phyloP scores from a whole-genome alignment of 164 flowering plant genomes.

The Taxillus chinensis region DNA sequence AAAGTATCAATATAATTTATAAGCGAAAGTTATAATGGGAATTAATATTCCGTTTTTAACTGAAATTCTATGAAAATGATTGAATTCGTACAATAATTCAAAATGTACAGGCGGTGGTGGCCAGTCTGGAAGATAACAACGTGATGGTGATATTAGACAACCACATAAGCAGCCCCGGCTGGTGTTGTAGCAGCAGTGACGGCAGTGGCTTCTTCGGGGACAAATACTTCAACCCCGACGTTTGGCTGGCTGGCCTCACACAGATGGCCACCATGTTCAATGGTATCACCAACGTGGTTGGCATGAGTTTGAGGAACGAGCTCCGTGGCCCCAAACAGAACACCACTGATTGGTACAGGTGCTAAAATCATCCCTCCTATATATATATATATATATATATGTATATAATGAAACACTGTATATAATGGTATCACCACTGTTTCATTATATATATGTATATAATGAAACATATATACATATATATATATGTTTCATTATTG shows the following conservation, averaged over 20 bases:
- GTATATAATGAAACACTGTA: not conserved
- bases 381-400: too few relatives aligned
- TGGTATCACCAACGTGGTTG: conserved; percentile 43
- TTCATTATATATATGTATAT: too few relatives aligned
- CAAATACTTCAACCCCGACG: conserved; percentile 47
- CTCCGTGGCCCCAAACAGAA: conserved; percentile 74
- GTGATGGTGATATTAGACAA: conserved; percentile 86
- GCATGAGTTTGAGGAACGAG: conserved; percentile 89
- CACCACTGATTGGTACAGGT: conserved; percentile 64
- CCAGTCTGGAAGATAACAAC: conserved; percentile 41
- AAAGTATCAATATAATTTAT: too few relatives aligned
- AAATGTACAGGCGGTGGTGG: conserved; percentile 52
- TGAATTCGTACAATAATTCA: too few relatives aligned
- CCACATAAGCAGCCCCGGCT: conserved; percentile 73
- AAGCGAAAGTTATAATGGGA: too few relatives aligned
- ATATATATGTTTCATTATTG: too few relatives aligned
- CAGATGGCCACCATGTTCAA: conserved; percentile 59
- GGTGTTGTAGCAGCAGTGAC: conserved; percentile 75
- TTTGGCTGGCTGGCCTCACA: conserved; percentile 62
- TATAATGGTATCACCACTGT: too few relatives aligned
- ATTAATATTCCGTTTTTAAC: too few relatives aligned
- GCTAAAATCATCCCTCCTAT: not conserved
- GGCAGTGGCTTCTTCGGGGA: conserved; percentile 92
- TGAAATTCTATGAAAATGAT: too few relatives aligned
- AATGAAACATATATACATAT: too few relatives aligned